Evolutionary conservation across 2,329 filamentous ascomycete genomes (phyloP).

Genomic region (Phaeosphaeria sp.): DNA sequence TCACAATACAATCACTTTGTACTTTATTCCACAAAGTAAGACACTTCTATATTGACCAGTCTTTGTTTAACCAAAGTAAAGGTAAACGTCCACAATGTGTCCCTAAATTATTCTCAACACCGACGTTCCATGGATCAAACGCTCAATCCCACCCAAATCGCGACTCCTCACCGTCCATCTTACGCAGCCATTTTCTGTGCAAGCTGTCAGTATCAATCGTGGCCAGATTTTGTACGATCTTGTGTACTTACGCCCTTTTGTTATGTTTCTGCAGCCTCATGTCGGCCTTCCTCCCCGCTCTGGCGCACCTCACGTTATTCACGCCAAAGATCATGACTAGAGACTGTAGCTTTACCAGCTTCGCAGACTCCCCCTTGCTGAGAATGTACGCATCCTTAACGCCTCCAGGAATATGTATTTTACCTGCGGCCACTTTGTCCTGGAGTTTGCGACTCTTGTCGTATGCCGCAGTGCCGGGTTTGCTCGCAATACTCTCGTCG

Average conservation of each 20-base stretch:
- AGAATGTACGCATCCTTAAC: background rate
- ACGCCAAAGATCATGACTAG: constrained; percentile 11
- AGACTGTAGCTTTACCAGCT: background rate
- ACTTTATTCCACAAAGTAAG: too few relatives aligned
- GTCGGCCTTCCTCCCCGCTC: background rate
- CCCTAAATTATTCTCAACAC: background rate
- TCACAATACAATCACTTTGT: too few relatives aligned
- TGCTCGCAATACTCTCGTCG: background rate
- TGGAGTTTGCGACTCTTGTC: constrained; percentile 14
- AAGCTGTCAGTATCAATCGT: background rate
- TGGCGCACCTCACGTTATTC: constrained; percentile 8
- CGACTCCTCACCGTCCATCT: background rate
- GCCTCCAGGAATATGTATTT: background rate
- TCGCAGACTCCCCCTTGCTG: background rate
- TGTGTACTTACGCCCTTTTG: constrained; percentile 1
- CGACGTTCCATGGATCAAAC: background rate
- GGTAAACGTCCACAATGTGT: background rate
- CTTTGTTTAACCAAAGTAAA: too few relatives aligned
- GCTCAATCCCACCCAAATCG: constrained; percentile 7
- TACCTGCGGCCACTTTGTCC: constrained; percentile 2
- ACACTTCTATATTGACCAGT: too few relatives aligned
- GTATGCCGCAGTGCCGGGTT: constrained; percentile 12
- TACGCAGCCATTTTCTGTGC: background rate
- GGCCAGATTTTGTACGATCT: background rate
- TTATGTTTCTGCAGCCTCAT: background rate